A percentile compares a stretch with the other conserved stretches of the same genome.
phyloP scores from a whole-genome alignment of 2,329 filamentous ascomycete species.

The Celoporthe dispersa region DNA sequence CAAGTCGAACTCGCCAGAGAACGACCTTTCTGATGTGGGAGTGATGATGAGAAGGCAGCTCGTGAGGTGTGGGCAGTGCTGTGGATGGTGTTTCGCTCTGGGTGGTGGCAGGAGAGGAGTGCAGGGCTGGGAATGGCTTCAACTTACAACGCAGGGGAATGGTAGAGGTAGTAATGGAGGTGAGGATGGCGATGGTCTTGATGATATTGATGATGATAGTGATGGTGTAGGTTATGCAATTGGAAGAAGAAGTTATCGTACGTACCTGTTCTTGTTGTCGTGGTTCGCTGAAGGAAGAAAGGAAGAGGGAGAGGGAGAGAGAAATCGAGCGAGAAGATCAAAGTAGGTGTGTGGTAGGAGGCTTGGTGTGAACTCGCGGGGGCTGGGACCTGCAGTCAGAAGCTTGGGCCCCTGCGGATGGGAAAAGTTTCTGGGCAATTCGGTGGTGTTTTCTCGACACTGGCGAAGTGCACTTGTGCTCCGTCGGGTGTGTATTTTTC shows the following conservation, averaged over 20 bases:
- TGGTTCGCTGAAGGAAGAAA: background rate
- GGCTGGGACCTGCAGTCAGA: background rate
- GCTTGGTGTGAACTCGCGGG: background rate
- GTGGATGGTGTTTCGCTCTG: background rate
- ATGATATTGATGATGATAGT: background rate
- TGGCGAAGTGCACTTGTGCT: background rate
- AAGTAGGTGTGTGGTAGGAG: background rate
- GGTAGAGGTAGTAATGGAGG: background rate
- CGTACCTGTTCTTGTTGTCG: background rate
- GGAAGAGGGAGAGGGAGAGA: background rate
- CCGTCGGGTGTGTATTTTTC: background rate
- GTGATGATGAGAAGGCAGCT: background rate
- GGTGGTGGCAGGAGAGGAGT: background rate
- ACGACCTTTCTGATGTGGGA: background rate
- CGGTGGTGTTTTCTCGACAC: background rate
- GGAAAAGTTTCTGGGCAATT: background rate
- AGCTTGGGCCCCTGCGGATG: background rate
- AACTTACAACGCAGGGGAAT: background rate
- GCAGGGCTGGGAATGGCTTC: background rate
- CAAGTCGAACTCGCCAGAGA: background rate
- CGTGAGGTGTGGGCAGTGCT: background rate
- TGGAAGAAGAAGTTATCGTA: background rate
- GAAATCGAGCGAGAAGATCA: background rate
- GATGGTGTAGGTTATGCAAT: background rate
- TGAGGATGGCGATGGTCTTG: background rate